Percentiles rank a stretch among this genome's conserved stretches.
Conservation (phyloP, 257 asterid species). For the Solanum chmielewskii region DNA sequence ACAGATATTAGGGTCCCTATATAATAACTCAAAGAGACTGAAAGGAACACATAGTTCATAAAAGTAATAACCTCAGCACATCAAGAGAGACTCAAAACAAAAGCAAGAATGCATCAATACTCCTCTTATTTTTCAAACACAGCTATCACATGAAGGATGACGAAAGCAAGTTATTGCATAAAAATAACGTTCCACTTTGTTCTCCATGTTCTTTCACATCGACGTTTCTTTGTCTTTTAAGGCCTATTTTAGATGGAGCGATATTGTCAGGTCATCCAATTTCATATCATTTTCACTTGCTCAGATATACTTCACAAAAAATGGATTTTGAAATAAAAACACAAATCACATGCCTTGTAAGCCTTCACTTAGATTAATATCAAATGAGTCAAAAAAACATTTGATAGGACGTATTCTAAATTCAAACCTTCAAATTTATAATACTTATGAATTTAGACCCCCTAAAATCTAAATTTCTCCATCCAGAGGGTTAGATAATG, state of each 20-base stretch:
- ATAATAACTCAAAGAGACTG: not conserved
- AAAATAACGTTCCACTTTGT: not conserved
- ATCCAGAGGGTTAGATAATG: not conserved
- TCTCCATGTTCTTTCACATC: not conserved
- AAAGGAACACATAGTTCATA: not conserved
- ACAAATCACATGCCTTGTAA: not conserved
- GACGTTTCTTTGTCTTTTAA: not conserved
- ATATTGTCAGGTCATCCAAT: not conserved
- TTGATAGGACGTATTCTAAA: not conserved
- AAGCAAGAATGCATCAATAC: not conserved
- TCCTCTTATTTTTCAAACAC: not conserved
- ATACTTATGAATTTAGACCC: not conserved
- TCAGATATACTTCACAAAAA: not conserved
- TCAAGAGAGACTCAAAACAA: not conserved
- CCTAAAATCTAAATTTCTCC: not conserved
- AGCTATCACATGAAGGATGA: not conserved
- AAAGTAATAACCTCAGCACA: not conserved
- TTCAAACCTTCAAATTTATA: not conserved
- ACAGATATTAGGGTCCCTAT: not conserved
- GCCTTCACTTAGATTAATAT: not conserved
- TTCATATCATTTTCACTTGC: not conserved
- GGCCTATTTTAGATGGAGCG: not conserved
- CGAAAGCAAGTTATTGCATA: not conserved
- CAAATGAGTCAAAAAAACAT: not conserved
- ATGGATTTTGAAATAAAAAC: not conserved